These are phyloP conservation scores for Spirogloea muscicola DNA, from an alignment of 139 green algal species.

Conservation along the genomic window DNA sequence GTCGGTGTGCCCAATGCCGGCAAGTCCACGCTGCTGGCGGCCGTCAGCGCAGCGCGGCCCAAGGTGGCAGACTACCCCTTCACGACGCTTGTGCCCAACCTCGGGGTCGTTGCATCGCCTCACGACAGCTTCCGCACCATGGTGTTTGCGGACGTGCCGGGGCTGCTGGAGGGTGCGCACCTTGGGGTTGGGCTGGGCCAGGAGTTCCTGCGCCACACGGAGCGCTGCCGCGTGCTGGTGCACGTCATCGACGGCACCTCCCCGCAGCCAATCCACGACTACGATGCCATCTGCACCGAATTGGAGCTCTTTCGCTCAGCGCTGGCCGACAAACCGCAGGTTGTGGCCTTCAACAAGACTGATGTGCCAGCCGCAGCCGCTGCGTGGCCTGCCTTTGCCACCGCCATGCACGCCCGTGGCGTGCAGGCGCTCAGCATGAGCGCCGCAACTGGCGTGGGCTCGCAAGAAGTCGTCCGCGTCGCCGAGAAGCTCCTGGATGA, in stretches of 20 bases:
- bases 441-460: constrained; percentile 24
- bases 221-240: constrained; percentile 65
- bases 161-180: constrained; percentile 75
- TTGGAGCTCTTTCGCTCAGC: constrained; percentile 86
- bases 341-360: constrained; percentile 83
- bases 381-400: constrained; percentile 33
- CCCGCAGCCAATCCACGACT: constrained; percentile 87
- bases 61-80: constrained; percentile 98
- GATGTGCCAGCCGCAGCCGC: constrained; percentile 57
- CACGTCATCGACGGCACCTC: constrained; percentile 91
- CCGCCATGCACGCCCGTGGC: constrained; percentile 28
- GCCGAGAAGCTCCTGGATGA: constrained; percentile 7
- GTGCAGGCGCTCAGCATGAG: constrained; percentile 29
- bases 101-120: constrained; percentile 72
- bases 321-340: constrained; percentile 80
- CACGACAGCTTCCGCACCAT: not conserved
- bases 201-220: constrained; percentile 82
- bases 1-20: constrained; percentile 89
- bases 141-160: constrained; percentile 75
- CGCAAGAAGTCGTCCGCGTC: constrained; percentile 7
- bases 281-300: constrained; percentile 76
- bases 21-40: constrained; percentile 86
- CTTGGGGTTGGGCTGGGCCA: constrained; percentile 74
- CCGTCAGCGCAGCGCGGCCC: constrained; percentile 63
- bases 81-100: constrained; percentile 94